Conservation (phyloP, 257 asterid species). For the Solanum gracilifrons region DNA sequence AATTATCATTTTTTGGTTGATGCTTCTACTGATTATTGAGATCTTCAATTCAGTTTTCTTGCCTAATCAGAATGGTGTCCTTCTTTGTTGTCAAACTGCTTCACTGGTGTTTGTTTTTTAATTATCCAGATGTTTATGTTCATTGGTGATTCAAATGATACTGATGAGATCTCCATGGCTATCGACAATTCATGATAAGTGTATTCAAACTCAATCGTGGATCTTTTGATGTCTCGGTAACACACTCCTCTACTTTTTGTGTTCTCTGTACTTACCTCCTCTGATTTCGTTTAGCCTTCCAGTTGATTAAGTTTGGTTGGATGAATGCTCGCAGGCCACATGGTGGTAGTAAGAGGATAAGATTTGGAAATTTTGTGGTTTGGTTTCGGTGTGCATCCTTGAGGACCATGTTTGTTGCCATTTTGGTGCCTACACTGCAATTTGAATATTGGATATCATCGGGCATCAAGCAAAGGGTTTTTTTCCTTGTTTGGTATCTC, state of each 20-base stretch:
- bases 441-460: background rate
- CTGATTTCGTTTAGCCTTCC: background rate
- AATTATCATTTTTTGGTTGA: background rate
- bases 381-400: background rate
- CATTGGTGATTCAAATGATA: background rate
- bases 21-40: background rate
- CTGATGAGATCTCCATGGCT: background rate
- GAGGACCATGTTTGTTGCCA: background rate
- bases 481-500: background rate
- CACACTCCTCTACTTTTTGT: background rate
- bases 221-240: background rate
- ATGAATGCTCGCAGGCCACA: background rate
- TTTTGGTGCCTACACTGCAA: background rate
- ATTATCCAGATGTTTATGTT: too few relatives aligned
- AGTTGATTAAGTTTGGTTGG: background rate
- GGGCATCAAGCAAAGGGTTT: background rate
- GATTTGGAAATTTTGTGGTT: background rate
- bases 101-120: background rate
- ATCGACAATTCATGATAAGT: background rate
- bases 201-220: background rate
- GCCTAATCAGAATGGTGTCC: background rate
- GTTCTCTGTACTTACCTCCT: background rate
- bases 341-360: background rate
- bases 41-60: background rate
- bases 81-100: background rate